A percentile compares a stretch with the other conserved stretches of the same genome.
Conservation (phyloP, 2,329 filamentous ascomycete genomes). For the Hymenoscyphus infarciens region DNA sequence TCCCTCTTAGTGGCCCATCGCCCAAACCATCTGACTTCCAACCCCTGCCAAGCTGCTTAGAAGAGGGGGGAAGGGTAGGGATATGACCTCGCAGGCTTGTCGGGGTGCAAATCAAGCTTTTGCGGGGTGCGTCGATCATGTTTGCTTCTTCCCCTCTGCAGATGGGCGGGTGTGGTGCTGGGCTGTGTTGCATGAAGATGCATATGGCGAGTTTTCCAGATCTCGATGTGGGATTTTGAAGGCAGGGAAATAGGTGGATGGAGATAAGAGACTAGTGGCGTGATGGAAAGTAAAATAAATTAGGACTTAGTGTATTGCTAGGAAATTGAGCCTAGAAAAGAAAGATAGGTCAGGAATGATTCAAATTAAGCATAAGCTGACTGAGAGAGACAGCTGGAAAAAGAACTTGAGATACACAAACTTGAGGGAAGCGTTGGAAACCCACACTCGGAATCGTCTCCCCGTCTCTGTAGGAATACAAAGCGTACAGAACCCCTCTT, state of each 20-base stretch:
- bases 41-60: neutral
- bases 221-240: neutral
- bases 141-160: neutral
- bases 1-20: neutral
- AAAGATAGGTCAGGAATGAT: neutral
- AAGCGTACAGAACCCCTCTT: neutral
- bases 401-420: neutral
- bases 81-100: neutral
- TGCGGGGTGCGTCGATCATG: slow-evolving; percentile 2
- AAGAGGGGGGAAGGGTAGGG: neutral
- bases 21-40: neutral
- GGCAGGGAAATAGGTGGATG: neutral
- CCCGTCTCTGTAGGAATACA: slow-evolving; percentile 1
- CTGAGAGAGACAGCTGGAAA: neutral
- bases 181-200: neutral
- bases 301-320: neutral
- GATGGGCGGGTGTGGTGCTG: neutral
- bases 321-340: neutral
- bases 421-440: neutral
- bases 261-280: neutral
- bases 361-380: neutral
- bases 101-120: slow-evolving; percentile 1
- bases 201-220: neutral
- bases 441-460: neutral
- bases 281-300: neutral